Conservation (phyloP, 2,329 filamentous ascomycete genomes). For the Zopfia rhizophila region DNA sequence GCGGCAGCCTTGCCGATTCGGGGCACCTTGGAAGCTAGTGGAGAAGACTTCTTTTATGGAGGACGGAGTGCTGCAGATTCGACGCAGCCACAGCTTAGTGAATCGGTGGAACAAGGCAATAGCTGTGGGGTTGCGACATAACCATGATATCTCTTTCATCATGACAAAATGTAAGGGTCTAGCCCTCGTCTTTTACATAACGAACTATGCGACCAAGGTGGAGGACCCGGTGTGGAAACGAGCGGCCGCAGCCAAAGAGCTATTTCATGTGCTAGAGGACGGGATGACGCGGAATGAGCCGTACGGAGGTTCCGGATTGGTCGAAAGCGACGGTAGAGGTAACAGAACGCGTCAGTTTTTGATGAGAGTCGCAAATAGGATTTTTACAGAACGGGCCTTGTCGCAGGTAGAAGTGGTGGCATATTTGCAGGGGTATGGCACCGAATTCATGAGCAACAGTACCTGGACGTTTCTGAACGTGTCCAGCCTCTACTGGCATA, state of each 20-base stretch:
- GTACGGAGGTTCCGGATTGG: too few relatives aligned
- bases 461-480: too few relatives aligned
- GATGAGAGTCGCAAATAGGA: slow-evolving; percentile 1
- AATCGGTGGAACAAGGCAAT: slow-evolving; percentile 7
- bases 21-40: slow-evolving; percentile 3
- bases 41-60: slow-evolving; percentile 2
- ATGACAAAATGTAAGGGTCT: slow-evolving; percentile 1
- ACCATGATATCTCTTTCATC: slow-evolving; percentile 10
- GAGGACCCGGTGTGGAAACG: slow-evolving; percentile 6
- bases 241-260: slow-evolving; percentile 1
- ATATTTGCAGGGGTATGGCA: not conserved
- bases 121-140: slow-evolving; percentile 3
- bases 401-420: slow-evolving; percentile 5
- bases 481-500: too few relatives aligned
- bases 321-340: not conserved
- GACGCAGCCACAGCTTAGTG: slow-evolving; percentile 3
- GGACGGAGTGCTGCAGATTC: slow-evolving; percentile 4
- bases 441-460: slow-evolving; percentile 1
- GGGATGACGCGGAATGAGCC: too few relatives aligned
- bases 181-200: slow-evolving; percentile 3
- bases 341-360: slow-evolving; percentile 2
- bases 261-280: slow-evolving; percentile 2
- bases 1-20: slow-evolving; percentile 2
- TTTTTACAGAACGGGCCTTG: slow-evolving; percentile 6
- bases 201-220: slow-evolving; percentile 6